Evolutionary conservation across 1,284 basidiomycete genomes (phyloP), one percentile per base, ranked within the genome.

Genomic region (Cryptococcus sp.): DNA sequence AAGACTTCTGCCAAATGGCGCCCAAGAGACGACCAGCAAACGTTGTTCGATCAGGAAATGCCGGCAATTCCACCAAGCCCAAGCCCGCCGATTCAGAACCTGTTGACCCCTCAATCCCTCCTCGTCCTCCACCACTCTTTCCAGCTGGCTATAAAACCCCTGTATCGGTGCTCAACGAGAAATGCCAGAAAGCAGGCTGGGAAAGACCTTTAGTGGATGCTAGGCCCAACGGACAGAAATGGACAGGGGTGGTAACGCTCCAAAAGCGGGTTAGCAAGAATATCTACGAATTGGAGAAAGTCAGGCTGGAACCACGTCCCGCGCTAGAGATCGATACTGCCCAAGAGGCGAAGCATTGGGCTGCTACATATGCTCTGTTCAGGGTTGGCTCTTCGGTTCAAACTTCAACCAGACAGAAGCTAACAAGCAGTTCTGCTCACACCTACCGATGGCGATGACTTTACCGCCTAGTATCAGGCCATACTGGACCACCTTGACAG

Each of bases 151-250:
- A 82, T 61, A 92, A 92, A 75, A 85, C 81, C 50, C 90, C 90
- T 2, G 66, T 88, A 41, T 85, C 80, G 61, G 68, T 90, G 16
- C 78, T 92, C 22, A 80, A 87, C 52, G 88, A 91, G 77, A 84
- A 88, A 69, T 91, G 89, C 63, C 87, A 89, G 65, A 90, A 90
- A 72, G 80, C 82, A 53, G 87, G 86, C 1, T 93, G 88, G 89
- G 87, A 90, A 54, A 85, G 85, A 56, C 84, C 89, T 1, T 68
- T 75, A 9, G 80, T 91, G 19, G 84, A 88, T 53, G 82, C 85
- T 47, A 41, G 21, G 41, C 45, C 36, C 34, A 39, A 14, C 24
- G 37, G 40, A 41, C 34, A 31, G 46, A 44, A 46, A 22, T 48
- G 46, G 16, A 87, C 73, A 56, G 80, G 75, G 22, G 61, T 59